Conservation (phyloP, 352 stramenopile genomes). For the Phytophthora sansomeana region DNA sequence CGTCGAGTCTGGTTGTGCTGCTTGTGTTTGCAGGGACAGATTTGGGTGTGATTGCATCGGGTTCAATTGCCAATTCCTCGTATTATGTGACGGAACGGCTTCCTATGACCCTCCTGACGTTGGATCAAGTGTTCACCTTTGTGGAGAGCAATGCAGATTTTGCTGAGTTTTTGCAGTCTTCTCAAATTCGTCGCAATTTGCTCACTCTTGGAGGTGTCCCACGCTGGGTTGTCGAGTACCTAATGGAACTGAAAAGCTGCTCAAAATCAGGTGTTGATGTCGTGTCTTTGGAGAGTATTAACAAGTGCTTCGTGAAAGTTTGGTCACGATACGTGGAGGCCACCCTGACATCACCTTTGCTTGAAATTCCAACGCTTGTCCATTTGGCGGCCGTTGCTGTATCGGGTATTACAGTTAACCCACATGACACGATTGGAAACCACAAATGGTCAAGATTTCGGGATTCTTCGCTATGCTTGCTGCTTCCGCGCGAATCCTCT, state of each 20-base stretch:
- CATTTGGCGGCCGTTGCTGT: conserved; percentile 22
- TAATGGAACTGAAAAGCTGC: background rate
- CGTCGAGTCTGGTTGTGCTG: conserved; percentile 15
- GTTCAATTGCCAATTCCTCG: conserved; percentile 35
- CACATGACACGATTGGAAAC: conserved; percentile 7
- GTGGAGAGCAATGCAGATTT: conserved; percentile 20
- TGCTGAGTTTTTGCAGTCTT: background rate
- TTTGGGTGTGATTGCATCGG: conserved; percentile 13
- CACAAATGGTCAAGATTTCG: conserved; percentile 35
- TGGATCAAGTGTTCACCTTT: conserved; percentile 42
- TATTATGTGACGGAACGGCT: conserved; percentile 30
- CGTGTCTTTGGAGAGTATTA: background rate
- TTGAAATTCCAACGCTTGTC: background rate
- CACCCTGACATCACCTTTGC: too few relatives aligned
- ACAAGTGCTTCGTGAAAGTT: conserved; percentile 9
- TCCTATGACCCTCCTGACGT: conserved; percentile 36
- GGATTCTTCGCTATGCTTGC: conserved; percentile 43
- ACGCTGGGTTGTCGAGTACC: conserved; percentile 20
- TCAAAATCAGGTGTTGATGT: background rate
- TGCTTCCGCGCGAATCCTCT: conserved; percentile 16
- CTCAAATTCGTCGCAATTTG: conserved; percentile 15
- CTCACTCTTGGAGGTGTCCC: conserved; percentile 22
- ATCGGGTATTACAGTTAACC: background rate
- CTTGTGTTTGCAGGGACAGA: conserved; percentile 27
- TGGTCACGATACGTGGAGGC: conserved; percentile 1